These are phyloP conservation scores for Apophysomyces elegans DNA, from an alignment of 371 early-diverging fungal species.

Conservation along the genomic window DNA sequence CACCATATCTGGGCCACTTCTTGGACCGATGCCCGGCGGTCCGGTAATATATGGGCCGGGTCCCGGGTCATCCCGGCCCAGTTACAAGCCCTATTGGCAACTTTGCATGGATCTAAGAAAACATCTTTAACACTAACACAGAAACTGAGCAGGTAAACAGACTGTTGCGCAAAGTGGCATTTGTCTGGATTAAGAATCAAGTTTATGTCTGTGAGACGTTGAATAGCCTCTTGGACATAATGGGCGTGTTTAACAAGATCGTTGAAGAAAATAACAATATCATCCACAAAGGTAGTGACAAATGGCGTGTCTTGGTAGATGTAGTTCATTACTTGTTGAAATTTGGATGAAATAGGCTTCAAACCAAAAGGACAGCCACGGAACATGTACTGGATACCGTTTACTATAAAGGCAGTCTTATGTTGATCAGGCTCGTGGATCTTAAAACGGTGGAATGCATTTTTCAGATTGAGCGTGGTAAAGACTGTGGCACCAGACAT, in stretches of 20 bases:
- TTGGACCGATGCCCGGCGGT: too few relatives aligned
- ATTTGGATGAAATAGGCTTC: constrained; percentile 9
- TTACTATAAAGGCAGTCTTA: not conserved
- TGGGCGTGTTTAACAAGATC: not conserved
- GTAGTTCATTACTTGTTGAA: not conserved
- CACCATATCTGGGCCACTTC: too few relatives aligned
- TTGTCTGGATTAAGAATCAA: constrained; percentile 23
- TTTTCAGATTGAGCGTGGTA: not conserved
- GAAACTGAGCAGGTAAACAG: constrained; percentile 14
- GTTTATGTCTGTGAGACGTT: constrained; percentile 5
- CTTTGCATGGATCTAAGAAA: not conserved
- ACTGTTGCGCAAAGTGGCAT: constrained; percentile 14
- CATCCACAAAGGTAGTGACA: not conserved
- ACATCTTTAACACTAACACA: constrained; percentile 13
- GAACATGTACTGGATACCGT: constrained; percentile 3
- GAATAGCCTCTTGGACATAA: constrained; percentile 9
- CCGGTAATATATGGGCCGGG: constrained; percentile 13
- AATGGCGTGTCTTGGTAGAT: constrained; percentile 7
- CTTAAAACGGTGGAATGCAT: not conserved
- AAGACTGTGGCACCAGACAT: not conserved
- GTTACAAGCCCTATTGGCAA: not conserved
- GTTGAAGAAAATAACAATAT: not conserved
- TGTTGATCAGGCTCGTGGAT: not conserved
- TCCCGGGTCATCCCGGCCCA: not conserved
- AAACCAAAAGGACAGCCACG: constrained; percentile 9